phyloP scores from a whole-genome alignment of 768 basidiomycete genomes.

The Russula earlei region DNA sequence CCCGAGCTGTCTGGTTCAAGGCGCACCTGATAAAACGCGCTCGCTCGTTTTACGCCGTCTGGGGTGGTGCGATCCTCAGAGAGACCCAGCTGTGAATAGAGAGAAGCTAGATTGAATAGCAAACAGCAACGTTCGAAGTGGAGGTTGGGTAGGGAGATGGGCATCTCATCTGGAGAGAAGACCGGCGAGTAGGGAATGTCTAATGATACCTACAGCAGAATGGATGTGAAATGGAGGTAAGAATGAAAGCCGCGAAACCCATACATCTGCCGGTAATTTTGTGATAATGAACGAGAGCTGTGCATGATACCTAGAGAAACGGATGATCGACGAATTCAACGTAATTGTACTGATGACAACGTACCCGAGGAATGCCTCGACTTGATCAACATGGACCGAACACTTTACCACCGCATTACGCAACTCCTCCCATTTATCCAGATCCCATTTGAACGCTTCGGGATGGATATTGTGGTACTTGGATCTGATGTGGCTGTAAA shows the following conservation, averaged over 20 bases:
- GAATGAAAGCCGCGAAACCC: slow-evolving; percentile 26
- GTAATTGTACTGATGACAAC: slow-evolving; percentile 24
- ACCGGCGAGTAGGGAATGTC: slow-evolving; percentile 65
- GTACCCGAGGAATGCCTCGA: slow-evolving; percentile 48
- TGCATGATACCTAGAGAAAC: slow-evolving; percentile 70
- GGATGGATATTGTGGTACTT: slow-evolving; percentile 65
- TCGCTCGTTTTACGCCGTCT: slow-evolving; percentile 81
- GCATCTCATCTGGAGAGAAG: slow-evolving; percentile 48
- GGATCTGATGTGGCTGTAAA: slow-evolving; percentile 55
- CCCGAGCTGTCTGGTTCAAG: background rate
- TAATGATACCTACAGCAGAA: slow-evolving; percentile 48
- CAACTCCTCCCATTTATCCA: slow-evolving; percentile 57
- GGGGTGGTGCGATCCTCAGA: slow-evolving; percentile 56
- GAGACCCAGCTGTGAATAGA: slow-evolving; percentile 75
- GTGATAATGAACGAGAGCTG: slow-evolving; percentile 76
- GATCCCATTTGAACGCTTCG: slow-evolving; percentile 75
- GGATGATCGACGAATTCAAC: slow-evolving; percentile 8
- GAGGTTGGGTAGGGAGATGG: slow-evolving; percentile 63
- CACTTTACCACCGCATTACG: slow-evolving; percentile 47
- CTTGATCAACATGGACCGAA: slow-evolving; percentile 45
- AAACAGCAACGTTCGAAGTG: slow-evolving; percentile 71
- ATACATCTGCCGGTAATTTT: slow-evolving; percentile 75
- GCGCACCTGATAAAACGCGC: slow-evolving; percentile 57
- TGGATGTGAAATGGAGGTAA: background rate
- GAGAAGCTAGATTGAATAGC: slow-evolving; percentile 77